Evolutionary conservation across 1,284 basidiomycete species (phyloP).

Genomic region (Ganoderma boninense): DNA sequence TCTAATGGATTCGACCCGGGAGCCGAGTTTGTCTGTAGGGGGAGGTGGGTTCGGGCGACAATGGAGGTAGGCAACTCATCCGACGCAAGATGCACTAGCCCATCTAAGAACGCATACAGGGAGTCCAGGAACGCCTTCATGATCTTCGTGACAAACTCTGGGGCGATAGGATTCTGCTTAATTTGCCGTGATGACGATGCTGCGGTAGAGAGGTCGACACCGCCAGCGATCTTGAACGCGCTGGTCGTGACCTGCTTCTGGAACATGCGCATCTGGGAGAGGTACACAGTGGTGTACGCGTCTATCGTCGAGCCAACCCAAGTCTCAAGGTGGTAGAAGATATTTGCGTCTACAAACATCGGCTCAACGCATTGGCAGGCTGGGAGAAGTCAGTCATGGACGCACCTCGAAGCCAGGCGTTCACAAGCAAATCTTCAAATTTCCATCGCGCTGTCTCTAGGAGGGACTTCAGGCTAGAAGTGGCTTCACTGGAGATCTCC

Average conservation of each 20-base stretch:
- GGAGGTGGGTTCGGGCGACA: constrained; percentile 43
- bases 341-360: constrained; percentile 74
- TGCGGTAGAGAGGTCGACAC: constrained; percentile 65
- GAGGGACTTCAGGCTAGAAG: constrained; percentile 73
- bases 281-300: constrained; percentile 68
- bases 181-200: constrained; percentile 51
- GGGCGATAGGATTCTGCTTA: constrained; percentile 66
- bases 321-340: constrained; percentile 88
- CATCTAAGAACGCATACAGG: constrained; percentile 90
- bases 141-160: constrained; percentile 75
- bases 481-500: constrained; percentile 83
- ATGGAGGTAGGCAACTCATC: constrained; percentile 65
- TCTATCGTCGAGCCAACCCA: constrained; percentile 76
- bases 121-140: constrained; percentile 90
- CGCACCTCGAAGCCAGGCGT: constrained; percentile 86
- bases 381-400: not conserved
- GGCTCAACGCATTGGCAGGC: too few relatives aligned
- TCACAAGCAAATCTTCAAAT: constrained; percentile 85
- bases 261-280: constrained; percentile 83
- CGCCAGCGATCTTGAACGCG: constrained; percentile 87
- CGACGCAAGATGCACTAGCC: constrained; percentile 86
- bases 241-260: constrained; percentile 84
- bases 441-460: constrained; percentile 89
- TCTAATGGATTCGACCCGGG: constrained; percentile 56
- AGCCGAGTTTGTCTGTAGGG: constrained; percentile 41